phyloP scores from a whole-genome alignment of 2,329 filamentous ascomycete genomes.

The Penicillium concentricum region DNA sequence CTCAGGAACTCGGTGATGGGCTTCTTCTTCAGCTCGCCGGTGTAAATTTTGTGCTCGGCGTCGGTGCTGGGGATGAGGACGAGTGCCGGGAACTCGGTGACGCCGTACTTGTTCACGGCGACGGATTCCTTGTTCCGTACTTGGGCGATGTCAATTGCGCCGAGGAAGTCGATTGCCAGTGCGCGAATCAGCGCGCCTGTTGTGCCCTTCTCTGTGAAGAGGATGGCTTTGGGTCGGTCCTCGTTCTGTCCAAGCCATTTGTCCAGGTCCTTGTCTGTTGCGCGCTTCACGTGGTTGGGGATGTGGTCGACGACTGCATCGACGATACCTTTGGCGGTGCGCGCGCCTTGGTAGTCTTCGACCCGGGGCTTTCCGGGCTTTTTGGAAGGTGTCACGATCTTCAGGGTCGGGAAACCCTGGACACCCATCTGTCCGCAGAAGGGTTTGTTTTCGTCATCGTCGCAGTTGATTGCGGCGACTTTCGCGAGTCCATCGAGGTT shows the following conservation, averaged over 20 bases:
- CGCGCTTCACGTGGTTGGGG: conserved; percentile 81
- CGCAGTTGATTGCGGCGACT: conserved; percentile 91
- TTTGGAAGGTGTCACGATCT: conserved; percentile 83
- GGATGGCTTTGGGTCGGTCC: conserved; percentile 75
- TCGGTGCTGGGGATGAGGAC: conserved; percentile 73
- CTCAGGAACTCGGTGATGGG: conserved; percentile 79
- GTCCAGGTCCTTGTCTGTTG: conserved; percentile 77
- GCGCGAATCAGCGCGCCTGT: conserved; percentile 80
- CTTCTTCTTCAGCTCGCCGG: conserved; percentile 82
- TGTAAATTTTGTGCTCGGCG: conserved; percentile 68
- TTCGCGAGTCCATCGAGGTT: conserved; percentile 89
- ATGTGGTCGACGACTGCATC: conserved; percentile 84
- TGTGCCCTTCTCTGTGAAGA: conserved; percentile 92
- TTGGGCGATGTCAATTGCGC: conserved; percentile 75
- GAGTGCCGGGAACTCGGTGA: conserved; percentile 76
- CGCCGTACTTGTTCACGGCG: conserved; percentile 69
- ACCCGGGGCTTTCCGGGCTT: conserved; percentile 76
- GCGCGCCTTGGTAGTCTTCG: conserved; percentile 85
- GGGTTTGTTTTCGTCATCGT: conserved; percentile 87
- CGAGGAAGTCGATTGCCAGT: conserved; percentile 87
- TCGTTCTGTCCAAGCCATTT: conserved; percentile 68
- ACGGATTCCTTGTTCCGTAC: conserved; percentile 76
- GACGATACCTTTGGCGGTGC: conserved; percentile 82
- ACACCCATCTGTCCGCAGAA: conserved; percentile 84
- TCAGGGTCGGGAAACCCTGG: conserved; percentile 92